Evolutionary conservation across 1,284 basidiomycete genomes (phyloP), one percentile per base, ranked within the genome.

Genomic region (Salmacisia buchloeana): DNA sequence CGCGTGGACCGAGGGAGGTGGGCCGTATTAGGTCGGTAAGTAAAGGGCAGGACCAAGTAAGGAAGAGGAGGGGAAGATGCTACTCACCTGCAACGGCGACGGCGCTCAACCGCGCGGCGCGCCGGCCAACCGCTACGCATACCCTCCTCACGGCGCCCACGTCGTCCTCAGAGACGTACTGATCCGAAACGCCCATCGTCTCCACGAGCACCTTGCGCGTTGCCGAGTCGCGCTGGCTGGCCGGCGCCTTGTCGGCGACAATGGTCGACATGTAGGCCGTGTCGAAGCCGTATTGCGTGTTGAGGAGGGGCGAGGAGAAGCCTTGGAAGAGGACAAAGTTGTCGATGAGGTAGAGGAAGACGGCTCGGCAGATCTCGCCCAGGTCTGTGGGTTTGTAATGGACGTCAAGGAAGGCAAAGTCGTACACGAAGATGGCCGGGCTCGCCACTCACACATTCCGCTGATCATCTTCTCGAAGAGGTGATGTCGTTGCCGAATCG

Each of bases 381-480:
- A 97, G 86, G 81, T 98, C 81, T 83, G 69, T 15, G 36, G 31
- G 13, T 43, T 41, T 18, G 39, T 25, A 13, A 46, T 10, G 18
- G 54, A n/a, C 23, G 6, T 12, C n/a, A n/a, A n/a, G n/a, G 10
- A 35, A 57, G 18, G 52, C 36, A 15, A 35, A 21, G 45, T 9
- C 35, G 35, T 38, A 7, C 35, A n/a, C 36, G 36, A 29, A 6
- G 1, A 2, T 29, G 15, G 13, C 29, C 3, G 21, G 13, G 29
- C 35, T 15, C 7, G 5, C 21, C 25, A 79, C 82, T 70, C 60
- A 83, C 82, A 97, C 94, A 98, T 97, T 65, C 96, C 96, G 2
- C 92, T 96, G 70, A 98, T 91, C 83, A 97, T 92, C 83, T 98
- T 98, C 81, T 98, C 96, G 77, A 94, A 98, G 1, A 90, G 89